Base-by-base conservation (phyloP, 2,329 filamentous ascomycete genomes). In the Trichoderma simmonsii region DNA sequence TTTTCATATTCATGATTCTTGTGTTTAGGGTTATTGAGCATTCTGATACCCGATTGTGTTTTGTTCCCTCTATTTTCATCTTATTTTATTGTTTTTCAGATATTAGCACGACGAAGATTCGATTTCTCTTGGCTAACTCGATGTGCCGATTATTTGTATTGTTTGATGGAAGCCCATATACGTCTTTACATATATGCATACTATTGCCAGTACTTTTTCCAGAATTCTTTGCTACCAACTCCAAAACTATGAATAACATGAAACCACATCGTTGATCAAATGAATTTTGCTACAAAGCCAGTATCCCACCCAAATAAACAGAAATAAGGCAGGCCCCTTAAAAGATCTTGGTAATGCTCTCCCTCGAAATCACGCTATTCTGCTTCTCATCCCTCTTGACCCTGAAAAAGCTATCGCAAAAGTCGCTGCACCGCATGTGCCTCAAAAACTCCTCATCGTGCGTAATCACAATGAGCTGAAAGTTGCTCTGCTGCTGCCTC, bases 401-500 rank as follows among this genome's bases (percentile, higher is more conserved):
- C 5, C 94, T 90, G 83, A 93, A 98, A 80, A 98, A 99, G 75
- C 91, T 90, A 81, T 98, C 96, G 75, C 92, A 93, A 79, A 97
- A 98, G 76, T 99, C 95, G 28, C 90, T 91, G 80, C 94, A 97
- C 76, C 94, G 91, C 96, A 99, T 99, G 78, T 94, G 90, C 70
- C 92, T 88, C 79, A 99, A 80, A 78, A 99, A 99, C 78, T 97
- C 94, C 83, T 98, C 97, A 83, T 99, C 96, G 85, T 99, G 96
- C 5, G 96, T 99, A 81, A 99, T 99, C 78, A 99, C 93, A 79
- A 99, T 96, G 71, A 99, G 89, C 85, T 99, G 97, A 82, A 99
- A 98, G 81, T 99, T 99, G 71, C 90, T 89, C 86, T 99, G 96
- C 73, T 91, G 89, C 80, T 92, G 90, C 8, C 97, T 90, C 18